Evolutionary conservation across 2,329 filamentous ascomycete species (phyloP).

Genomic region (Colletotrichum sp.): DNA sequence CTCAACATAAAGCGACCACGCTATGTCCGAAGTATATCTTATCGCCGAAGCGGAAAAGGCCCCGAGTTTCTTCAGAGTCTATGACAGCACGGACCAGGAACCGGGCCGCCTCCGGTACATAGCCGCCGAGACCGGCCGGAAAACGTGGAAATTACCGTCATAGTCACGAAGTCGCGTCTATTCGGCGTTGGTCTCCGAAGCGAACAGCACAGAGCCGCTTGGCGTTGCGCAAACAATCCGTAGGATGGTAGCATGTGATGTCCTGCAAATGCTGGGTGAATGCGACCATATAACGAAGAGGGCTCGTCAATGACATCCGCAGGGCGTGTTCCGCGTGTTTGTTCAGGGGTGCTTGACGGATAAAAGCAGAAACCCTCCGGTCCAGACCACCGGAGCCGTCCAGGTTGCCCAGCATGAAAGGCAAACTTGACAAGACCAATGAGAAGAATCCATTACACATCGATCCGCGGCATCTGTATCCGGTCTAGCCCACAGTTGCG

Average conservation of each 20-base stretch:
- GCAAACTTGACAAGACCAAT: neutral
- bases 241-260: neutral
- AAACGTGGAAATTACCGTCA: neutral
- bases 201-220: neutral
- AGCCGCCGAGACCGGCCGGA: neutral
- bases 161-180: neutral
- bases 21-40: neutral
- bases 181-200: neutral
- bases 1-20: neutral
- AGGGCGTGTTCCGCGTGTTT: neutral
- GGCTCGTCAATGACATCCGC: neutral
- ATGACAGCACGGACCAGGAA: neutral
- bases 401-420: neutral
- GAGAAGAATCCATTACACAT: conserved; percentile 4
- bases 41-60: neutral
- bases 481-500: neutral
- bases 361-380: neutral
- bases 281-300: neutral
- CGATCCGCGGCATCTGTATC: neutral
- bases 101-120: neutral
- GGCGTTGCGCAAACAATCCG: neutral
- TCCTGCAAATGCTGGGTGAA: neutral
- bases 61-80: neutral
- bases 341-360: neutral
- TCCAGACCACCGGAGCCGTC: neutral